Evolutionary conservation across 495 filamentous ascomycete species (phyloP), one percentile per base, ranked within the genome.

Genomic region (Sabuloglossum arenarium): DNA sequence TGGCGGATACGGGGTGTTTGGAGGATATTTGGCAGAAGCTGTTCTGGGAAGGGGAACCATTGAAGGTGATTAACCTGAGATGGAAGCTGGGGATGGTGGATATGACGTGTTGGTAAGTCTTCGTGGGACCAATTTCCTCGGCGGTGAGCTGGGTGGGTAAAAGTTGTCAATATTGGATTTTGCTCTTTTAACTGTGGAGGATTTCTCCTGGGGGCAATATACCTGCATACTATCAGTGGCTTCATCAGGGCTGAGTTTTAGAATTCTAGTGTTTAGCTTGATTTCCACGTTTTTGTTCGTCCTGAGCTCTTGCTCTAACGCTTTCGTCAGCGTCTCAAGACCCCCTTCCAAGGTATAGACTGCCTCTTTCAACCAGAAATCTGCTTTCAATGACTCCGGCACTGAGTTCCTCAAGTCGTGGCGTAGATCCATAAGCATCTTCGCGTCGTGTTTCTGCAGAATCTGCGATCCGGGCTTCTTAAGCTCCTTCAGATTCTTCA

Each of bases 1-100:
- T 88, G 43, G 94, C 88, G 9, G 84, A 90, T 14, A 86, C 82
- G 23, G 84, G 77, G 74, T 39, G 80, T 74, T 39, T 73, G 63
- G 14, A 39, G n/a, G n/a, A n/a, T n/a, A n/a, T n/a, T n/a, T n/a
- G n/a, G n/a, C n/a, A n/a, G n/a, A n/a, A n/a, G n/a, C n/a, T n/a
- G n/a, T n/a, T n/a, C n/a, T n/a, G n/a, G n/a, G 14, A 68, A 61
- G 16, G 82, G 69, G 9, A 79, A 63, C 46, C 61, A 54, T 39
- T 56, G 28, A 43, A 68, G 66, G 0, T 66, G 64, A 9, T 61
- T 53, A n/a, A n/a, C n/a, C n/a, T n/a, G n/a, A n/a, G n/a, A n/a
- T 69, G 64, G 42, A 84, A 71, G 1, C 68, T 64, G 24, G 64
- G 74, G 53, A 89, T 63, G 12, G 89, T 85, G 10, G 84, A 82